Base-by-base conservation (phyloP, 345 rosid species). In the Dipteronia sinensis region DNA sequence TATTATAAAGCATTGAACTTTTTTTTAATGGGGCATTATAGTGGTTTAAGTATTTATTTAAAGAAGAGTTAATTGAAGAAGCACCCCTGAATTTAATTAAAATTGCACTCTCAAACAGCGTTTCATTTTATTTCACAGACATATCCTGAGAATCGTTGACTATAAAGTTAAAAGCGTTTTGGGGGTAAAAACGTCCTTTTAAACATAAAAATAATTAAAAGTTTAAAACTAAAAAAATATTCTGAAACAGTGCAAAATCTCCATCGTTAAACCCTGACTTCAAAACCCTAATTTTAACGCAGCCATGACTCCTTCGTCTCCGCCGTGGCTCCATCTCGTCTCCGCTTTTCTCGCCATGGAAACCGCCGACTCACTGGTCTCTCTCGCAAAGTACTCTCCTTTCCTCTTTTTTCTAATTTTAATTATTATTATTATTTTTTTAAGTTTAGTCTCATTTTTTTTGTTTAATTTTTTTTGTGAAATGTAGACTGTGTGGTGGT, bases 261-360 rank as follows among this genome's bases (percentile, higher is more conserved):
- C 64, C 64, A 0, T 22, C 0, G 25, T 10, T 9, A 71, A 71
- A 27, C 73, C 61, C 73, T 46, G 2, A 17, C n/a, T 56, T 2
- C 20, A 71, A 51, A 71, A 29, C 74, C 63, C 25, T 15, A 31
- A 51, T n/a, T 55, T 27, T 2, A 10, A 17, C 46, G 80, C 66
- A 79, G 71, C 58, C 67, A 88, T 86, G 88, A 78, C 83, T 40
- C 56, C 74, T 55, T 75, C 86, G 20, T 76, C 70, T 42, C 76
- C 87, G 0, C 87, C 83, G 29, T 63, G 80, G 4, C 90, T 93
- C 69, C 86, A 87, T 77, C 82, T 87, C 6, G 75, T 89, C 65
- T 89, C 97, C 11, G 97, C 97, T 59, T 87, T 89, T 78, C 93
- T 91, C 73, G 90, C 98, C 74, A 88, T 90, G 93, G 97, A 93